These are phyloP conservation scores for Lodderomyces theae DNA, from an alignment of 1,139 yeast genomes.

Conservation along the genomic window DNA sequence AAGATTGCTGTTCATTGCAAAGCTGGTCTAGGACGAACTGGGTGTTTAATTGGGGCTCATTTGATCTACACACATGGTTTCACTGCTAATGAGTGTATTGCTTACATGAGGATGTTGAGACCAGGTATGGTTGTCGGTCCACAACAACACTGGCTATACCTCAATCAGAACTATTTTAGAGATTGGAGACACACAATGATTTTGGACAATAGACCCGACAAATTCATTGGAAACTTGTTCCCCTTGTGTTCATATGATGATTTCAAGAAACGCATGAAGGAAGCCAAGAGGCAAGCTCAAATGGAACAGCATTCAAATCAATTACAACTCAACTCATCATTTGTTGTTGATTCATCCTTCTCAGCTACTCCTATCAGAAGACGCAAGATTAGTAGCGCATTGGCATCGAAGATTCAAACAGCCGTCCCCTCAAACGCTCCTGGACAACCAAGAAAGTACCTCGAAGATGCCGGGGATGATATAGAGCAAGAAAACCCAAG, in stretches of 20 bases:
- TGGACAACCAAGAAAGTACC: slow-evolving; percentile 89
- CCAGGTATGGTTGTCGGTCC: slow-evolving; percentile 99
- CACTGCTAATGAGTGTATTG: slow-evolving; percentile 95
- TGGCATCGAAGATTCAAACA: slow-evolving; percentile 63
- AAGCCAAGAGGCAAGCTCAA: slow-evolving; percentile 30
- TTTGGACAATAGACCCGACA: slow-evolving; percentile 68
- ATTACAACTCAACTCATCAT: slow-evolving; percentile 13
- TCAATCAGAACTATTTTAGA: slow-evolving; percentile 92
- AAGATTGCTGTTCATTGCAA: slow-evolving; percentile 97
- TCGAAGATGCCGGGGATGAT: slow-evolving; percentile 29
- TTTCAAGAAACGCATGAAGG: slow-evolving; percentile 49
- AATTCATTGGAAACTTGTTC: slow-evolving; percentile 70
- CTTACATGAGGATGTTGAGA: slow-evolving; percentile 90
- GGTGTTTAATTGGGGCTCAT: slow-evolving; percentile 96
- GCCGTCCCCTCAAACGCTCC: slow-evolving; percentile 93
- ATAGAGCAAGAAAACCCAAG: slow-evolving; percentile 8
- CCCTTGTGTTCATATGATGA: slow-evolving; percentile 64
- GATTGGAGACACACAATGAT: slow-evolving; percentile 96
- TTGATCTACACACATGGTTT: slow-evolving; percentile 93
- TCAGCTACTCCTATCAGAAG: slow-evolving; percentile 69
- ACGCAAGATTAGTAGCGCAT: slow-evolving; percentile 65
- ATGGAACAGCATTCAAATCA: slow-evolving; percentile 28
- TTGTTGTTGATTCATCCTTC: slow-evolving; percentile 40
- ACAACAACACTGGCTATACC: slow-evolving; percentile 96
- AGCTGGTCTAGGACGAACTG: slow-evolving; percentile 97